Evolutionary conservation across 352 stramenopile species (phyloP).

Genomic region (Phytophthora hybrid): DNA sequence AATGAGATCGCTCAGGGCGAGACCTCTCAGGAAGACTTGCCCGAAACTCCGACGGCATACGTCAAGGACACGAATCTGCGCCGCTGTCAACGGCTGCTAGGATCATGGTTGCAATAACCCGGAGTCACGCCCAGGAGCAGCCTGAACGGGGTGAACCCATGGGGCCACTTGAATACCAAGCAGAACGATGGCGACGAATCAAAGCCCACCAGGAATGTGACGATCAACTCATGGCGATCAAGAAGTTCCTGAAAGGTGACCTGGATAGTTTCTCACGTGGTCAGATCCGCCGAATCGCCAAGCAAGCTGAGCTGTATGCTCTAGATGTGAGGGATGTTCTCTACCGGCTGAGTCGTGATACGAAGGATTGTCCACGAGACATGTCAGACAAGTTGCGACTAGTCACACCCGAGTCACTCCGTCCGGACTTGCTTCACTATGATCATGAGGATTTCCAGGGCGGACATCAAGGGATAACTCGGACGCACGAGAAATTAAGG

Average conservation of each 20-base stretch:
- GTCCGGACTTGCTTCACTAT: neutral
- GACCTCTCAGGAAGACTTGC: neutral
- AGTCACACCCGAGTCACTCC: neutral
- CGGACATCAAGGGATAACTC: neutral
- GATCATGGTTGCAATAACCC: neutral
- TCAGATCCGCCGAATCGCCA: neutral
- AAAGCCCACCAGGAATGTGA: neutral
- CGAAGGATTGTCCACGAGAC: neutral
- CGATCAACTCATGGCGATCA: neutral
- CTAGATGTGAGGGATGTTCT: neutral
- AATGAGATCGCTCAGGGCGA: neutral
- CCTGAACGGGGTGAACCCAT: neutral
- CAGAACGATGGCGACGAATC: neutral
- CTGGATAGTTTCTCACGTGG: neutral
- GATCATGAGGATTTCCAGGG: neutral
- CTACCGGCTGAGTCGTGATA: neutral
- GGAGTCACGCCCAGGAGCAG: neutral
- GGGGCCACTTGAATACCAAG: neutral
- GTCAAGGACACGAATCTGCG: neutral
- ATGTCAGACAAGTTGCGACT: neutral
- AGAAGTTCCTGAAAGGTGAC: constrained; percentile 9
- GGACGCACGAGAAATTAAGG: no score
- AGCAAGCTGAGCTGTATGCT: neutral
- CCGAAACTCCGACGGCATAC: neutral
- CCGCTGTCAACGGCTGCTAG: neutral